Evolutionary conservation across 2,329 filamentous ascomycete genomes (phyloP), one percentile per base, ranked within the genome.

Genomic region (Hypoxylon sp.): DNA sequence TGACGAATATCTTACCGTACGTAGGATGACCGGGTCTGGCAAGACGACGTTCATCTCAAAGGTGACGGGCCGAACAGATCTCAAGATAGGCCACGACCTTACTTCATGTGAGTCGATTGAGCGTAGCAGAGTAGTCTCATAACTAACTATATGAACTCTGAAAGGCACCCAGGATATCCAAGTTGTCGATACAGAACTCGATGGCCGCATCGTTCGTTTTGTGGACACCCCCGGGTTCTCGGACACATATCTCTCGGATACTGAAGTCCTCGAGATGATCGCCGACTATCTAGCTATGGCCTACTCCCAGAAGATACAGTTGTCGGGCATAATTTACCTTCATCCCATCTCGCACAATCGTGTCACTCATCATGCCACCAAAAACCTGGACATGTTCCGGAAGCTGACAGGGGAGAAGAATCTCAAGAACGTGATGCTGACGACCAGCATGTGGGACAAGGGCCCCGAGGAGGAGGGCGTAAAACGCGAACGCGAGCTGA

Each of bases 171-270:
- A 66, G 41, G 53, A 56, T 1, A 39, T 66, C 6, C 7, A 43
- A 34, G 26, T 64, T 15, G 4, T 51, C 30, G 28, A 46, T 7
- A 24, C 30, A 5, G 17, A 5, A 4, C 30, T 34, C 19, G 30
- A 24, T 22, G 48, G 20, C 48, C 15, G 57, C 19, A 15, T 2
- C 15, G 48, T 64, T 24, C 8, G n/a, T 37, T 43, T 68, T 2
- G 56, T 65, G 1, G 59, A 66, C 44, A 68, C 59, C 0, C 65
- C 65, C 0, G 65, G 65, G 7, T 68, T 66, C 39, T 59, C 62
- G 4, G 62, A 68, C n/a, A 64, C 53, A 1, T 20, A 50, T 8
- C 19, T 34, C 15, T 46, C 6, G 1, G 62, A 68, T 30, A 56
- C 46, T 1, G 65, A 68, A 28, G 15, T 66, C 5, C 56, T 66